Evolutionary conservation across 345 rosid genomes (phyloP).

Genomic region (Linum usitatissimum): DNA sequence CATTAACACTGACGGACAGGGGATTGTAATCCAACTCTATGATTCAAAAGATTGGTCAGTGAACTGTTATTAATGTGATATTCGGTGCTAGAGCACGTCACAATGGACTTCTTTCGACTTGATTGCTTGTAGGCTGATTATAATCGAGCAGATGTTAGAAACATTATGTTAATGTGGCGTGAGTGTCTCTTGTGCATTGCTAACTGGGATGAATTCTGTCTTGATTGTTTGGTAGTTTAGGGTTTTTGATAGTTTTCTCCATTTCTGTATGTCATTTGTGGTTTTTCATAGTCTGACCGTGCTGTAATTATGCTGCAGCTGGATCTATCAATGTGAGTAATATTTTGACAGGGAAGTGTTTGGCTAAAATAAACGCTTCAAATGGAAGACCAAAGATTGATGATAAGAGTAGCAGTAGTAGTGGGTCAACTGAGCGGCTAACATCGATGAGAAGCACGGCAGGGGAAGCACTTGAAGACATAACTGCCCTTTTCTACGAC

Average conservation of each 20-base stretch:
- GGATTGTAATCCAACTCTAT: no score
- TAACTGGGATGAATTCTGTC: no score
- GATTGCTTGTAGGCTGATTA: not conserved
- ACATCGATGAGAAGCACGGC: slow-evolving; percentile 41
- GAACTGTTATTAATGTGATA: no score
- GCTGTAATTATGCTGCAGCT: slow-evolving; percentile 28
- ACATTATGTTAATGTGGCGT: not conserved
- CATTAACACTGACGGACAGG: no score
- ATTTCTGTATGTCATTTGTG: not conserved
- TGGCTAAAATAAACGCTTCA: slow-evolving; percentile 62
- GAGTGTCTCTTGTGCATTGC: not conserved
- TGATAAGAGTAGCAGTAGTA: slow-evolving; percentile 33
- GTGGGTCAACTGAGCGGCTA: slow-evolving; percentile 22
- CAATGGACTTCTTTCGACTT: no score
- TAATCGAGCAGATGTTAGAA: not conserved
- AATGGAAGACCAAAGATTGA: slow-evolving; percentile 44
- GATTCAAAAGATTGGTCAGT: no score
- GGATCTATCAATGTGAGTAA: slow-evolving; percentile 89
- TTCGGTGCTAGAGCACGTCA: no score
- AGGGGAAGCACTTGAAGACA: slow-evolving; percentile 77
- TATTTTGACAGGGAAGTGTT: slow-evolving; percentile 90
- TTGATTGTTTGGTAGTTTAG: not conserved
- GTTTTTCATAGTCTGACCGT: not conserved
- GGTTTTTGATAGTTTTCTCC: not conserved
- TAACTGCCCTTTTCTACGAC: slow-evolving; percentile 80